Evolutionary conservation across 2,329 filamentous ascomycete genomes (phyloP), one percentile per base, ranked within the genome.

Genomic region (Orbilia blumenaviensis): DNA sequence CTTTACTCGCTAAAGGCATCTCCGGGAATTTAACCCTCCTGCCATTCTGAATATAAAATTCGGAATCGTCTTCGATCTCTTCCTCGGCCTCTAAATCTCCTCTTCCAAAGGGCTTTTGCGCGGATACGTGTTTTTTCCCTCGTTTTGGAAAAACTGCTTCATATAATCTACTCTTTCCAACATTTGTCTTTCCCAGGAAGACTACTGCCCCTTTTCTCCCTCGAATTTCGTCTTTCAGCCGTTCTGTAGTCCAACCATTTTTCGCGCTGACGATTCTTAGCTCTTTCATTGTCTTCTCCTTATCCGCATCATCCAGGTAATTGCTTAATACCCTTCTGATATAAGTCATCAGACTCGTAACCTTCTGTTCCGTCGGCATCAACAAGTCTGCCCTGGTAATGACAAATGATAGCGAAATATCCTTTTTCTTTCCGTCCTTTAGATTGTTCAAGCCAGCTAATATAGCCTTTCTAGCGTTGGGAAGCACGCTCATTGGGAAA

Each of bases 101-200:
- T 25, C 32, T 75, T 38, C 64, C 64, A n/a, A 69, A 69, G 3
- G 46, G 23, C 36, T 34, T 48, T n/a, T n/a, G 25, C 14, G 6
- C 4, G 5, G 3, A 1, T 2, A 66, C 14, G 18, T 64, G 41
- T 46, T 71, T 85, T 84, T 86, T 86, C 36, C 86, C 86, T 25
- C 89, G 89, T 85, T 91, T 94, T 2, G 96, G 94, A 80, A 94
- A 97, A 6, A 97, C 89, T 3, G 89, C 88, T 79, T 95, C 90
- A 76, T 98, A 96, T 1, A 99, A 87, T 81, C 91, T 91, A 80
- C 94, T 98, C 84, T 99, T 99, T 23, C 95, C 96, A 1, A 98
- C 96, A 81, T 99, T 99, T 78, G 93, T 93, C 83, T 97, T 98
- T n/a, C 95, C 95, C 1, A 99, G 91, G 86, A 99, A 90, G 94